phyloP scores from a whole-genome alignment of 2,329 filamentous ascomycete species.

The Macrophomina pseudophaseolina region DNA sequence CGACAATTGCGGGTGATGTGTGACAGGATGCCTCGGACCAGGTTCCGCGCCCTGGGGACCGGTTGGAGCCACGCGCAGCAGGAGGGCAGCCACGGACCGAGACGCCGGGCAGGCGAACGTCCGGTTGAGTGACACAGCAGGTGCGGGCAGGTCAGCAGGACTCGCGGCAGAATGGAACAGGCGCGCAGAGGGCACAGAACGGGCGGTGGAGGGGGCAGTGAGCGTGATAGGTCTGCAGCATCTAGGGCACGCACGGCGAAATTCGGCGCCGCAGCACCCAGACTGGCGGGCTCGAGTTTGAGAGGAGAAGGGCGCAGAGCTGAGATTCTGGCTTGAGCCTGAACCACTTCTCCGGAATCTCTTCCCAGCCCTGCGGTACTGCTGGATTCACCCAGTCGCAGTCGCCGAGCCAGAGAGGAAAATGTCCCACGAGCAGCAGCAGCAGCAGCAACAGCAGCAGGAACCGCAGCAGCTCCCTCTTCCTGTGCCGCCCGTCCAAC shows the following conservation, averaged over 20 bases:
- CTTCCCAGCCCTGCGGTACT: constrained; percentile 24
- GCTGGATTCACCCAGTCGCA: constrained; percentile 13
- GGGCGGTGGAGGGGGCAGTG: neutral
- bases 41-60: neutral
- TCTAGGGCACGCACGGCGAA: neutral
- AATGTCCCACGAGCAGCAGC: constrained; percentile 26
- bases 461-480: neutral
- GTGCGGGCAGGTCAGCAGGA: neutral
- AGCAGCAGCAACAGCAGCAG: neutral
- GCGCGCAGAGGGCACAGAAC: neutral
- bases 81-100: neutral
- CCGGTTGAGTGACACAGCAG: neutral
- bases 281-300: neutral
- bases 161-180: neutral
- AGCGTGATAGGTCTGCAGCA: neutral
- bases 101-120: neutral
- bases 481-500: constrained; percentile 10
- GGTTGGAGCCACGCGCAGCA: neutral
- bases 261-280: constrained; percentile 3
- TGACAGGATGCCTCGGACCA: constrained; percentile 7
- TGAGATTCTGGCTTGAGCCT: constrained; percentile 13
- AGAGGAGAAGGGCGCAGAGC: constrained; percentile 5
- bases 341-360: constrained; percentile 24
- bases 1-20: constrained; percentile 13
- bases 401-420: constrained; percentile 9